These are phyloP conservation scores for Penicillium sp. DNA, from an alignment of 2,329 filamentous ascomycete genomes.

Conservation along the genomic window DNA sequence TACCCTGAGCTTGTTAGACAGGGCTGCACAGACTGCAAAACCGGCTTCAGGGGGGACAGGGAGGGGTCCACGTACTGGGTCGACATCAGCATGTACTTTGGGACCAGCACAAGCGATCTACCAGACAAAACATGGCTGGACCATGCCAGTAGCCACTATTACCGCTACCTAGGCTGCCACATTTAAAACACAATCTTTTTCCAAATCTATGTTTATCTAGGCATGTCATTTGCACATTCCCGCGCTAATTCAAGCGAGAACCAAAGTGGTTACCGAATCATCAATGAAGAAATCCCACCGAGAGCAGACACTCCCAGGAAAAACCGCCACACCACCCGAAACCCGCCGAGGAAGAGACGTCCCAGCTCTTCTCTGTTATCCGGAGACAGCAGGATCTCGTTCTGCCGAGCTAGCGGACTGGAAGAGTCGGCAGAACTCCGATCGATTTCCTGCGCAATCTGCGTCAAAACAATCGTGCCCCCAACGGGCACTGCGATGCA, in stretches of 20 bases:
- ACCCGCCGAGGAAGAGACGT: constrained; percentile 27
- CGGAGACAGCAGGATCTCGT: constrained; percentile 22
- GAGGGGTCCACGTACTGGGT: background rate
- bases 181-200: background rate
- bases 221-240: background rate
- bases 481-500: constrained; percentile 49
- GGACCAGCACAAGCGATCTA: background rate
- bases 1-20: background rate
- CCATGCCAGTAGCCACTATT: background rate
- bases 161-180: background rate
- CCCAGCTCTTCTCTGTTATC: constrained; percentile 25
- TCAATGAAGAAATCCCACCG: constrained; percentile 25
- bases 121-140: background rate
- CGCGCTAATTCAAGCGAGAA: background rate
- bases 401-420: constrained; percentile 8
- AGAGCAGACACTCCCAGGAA: constrained; percentile 33
- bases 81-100: background rate
- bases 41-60: background rate
- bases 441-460: constrained; percentile 36
- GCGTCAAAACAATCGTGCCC: constrained; percentile 48
- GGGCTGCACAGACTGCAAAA: background rate
- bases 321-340: constrained; percentile 34
- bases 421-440: constrained; percentile 17
- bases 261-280: constrained; percentile 8
- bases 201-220: background rate